phyloP scores from a whole-genome alignment of 805 yeast genomes.

The Hanseniaspora vineae region DNA sequence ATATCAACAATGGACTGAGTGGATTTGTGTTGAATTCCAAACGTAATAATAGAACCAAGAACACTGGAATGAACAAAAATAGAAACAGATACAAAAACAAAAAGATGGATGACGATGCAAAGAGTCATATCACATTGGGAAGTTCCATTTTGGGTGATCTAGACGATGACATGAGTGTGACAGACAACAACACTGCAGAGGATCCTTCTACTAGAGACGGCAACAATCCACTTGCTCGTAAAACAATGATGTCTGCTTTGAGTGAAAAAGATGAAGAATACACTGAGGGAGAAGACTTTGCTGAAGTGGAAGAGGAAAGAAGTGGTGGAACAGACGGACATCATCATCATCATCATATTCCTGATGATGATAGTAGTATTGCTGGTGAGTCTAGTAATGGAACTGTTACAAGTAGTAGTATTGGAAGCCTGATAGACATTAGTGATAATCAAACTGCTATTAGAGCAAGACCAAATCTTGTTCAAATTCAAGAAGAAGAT shows the following conservation, averaged over 20 bases:
- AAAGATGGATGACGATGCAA: slow-evolving; percentile 14
- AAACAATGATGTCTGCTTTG: background rate
- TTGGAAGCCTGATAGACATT: slow-evolving; percentile 4
- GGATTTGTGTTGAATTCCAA: slow-evolving; percentile 1
- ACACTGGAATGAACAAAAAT: slow-evolving; percentile 4
- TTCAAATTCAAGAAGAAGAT: slow-evolving; percentile 19
- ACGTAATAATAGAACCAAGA: slow-evolving; percentile 2
- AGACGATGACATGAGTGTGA: slow-evolving; percentile 14
- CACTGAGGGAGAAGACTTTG: background rate
- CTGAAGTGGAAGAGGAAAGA: too few species aligned
- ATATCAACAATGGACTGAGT: slow-evolving; percentile 12
- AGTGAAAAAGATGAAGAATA: slow-evolving; percentile 1
- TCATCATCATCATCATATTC: too few species aligned
- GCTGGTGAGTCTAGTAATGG: slow-evolving; percentile 8
- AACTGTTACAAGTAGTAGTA: background rate
- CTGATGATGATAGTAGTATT: too few species aligned
- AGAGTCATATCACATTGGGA: slow-evolving; percentile 27
- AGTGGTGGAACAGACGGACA: too few species aligned
- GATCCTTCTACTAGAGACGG: background rate
- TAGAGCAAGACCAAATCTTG: slow-evolving; percentile 25
- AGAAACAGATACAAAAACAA: slow-evolving; percentile 7
- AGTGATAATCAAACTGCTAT: slow-evolving; percentile 11
- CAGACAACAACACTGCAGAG: background rate
- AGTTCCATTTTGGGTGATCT: slow-evolving; percentile 32
- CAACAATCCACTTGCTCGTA: too few species aligned